A percentile compares a stretch with the other conserved stretches of the same genome.
Conservation (phyloP, 495 filamentous ascomycete species). For the Elaphomyces granulatus region DNA sequence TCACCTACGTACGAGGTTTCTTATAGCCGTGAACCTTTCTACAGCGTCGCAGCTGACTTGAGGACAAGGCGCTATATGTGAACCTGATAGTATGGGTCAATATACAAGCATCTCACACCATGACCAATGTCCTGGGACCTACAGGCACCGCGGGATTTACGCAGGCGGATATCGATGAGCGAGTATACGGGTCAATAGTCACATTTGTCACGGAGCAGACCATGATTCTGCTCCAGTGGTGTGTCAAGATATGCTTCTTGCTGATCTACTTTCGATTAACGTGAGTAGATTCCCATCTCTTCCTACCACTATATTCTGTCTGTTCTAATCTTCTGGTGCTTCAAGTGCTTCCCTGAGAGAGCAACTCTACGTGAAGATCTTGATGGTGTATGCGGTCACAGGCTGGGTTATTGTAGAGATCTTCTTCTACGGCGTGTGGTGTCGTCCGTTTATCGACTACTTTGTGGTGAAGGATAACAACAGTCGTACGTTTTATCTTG, state of each 20-base stretch:
- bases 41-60: background rate
- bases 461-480: conserved; percentile 7
- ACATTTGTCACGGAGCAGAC: conserved; percentile 28
- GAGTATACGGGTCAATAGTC: background rate
- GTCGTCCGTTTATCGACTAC: conserved; percentile 39
- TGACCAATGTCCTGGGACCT: background rate
- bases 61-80: background rate
- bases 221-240: conserved; percentile 32
- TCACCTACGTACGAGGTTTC: background rate
- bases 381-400: conserved; percentile 33
- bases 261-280: conserved; percentile 40
- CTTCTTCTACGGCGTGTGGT: conserved; percentile 44
- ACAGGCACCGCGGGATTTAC: background rate
- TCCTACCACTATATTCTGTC: background rate
- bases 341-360: conserved; percentile 16
- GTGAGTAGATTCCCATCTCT: conserved; percentile 13
- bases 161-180: background rate
- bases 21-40: background rate
- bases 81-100: background rate
- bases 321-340: background rate
- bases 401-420: conserved; percentile 40
- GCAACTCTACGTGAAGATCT: conserved; percentile 33
- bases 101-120: background rate
- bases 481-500: background rate
- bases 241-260: conserved; percentile 38